These are phyloP conservation scores for Pseudozyma sp. DNA, from an alignment of 1,284 basidiomycete species.

Conservation along the genomic window DNA sequence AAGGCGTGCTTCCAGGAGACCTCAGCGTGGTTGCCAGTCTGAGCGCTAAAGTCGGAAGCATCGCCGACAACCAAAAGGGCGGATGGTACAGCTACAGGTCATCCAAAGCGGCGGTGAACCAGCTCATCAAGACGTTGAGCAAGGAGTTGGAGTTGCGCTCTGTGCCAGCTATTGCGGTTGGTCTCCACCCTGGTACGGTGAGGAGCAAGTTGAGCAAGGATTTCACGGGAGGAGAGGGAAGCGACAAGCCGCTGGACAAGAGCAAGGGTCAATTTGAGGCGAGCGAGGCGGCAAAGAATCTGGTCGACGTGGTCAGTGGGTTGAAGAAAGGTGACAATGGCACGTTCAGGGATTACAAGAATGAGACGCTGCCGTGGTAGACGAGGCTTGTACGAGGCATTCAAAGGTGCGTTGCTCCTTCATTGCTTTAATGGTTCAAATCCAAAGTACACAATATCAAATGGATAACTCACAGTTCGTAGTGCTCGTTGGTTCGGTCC, in stretches of 20 bases:
- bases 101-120: conserved; percentile 81
- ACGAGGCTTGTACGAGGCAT: not conserved
- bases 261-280: conserved; percentile 74
- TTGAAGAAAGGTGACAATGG: conserved; percentile 73
- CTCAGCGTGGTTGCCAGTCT: conserved; percentile 71
- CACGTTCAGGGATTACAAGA: conserved; percentile 78
- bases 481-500: not conserved
- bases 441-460: too few relatives aligned
- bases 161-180: conserved; percentile 72
- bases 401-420: too few relatives aligned
- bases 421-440: too few relatives aligned
- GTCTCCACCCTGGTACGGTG: conserved; percentile 70
- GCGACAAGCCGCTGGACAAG: conserved; percentile 53
- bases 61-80: conserved; percentile 75
- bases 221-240: conserved; percentile 60
- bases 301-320: conserved; percentile 74
- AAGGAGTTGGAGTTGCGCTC: conserved; percentile 74
- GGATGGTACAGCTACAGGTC: conserved; percentile 81
- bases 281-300: conserved; percentile 74
- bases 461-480: not conserved
- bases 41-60: conserved; percentile 76
- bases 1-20: conserved; percentile 66
- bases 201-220: conserved; percentile 73
- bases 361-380: conserved; percentile 72
- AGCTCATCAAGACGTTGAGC: conserved; percentile 78